These are phyloP conservation scores for Aciculosporium take DNA, from an alignment of 2,329 filamentous ascomycete species.

Conservation along the genomic window DNA sequence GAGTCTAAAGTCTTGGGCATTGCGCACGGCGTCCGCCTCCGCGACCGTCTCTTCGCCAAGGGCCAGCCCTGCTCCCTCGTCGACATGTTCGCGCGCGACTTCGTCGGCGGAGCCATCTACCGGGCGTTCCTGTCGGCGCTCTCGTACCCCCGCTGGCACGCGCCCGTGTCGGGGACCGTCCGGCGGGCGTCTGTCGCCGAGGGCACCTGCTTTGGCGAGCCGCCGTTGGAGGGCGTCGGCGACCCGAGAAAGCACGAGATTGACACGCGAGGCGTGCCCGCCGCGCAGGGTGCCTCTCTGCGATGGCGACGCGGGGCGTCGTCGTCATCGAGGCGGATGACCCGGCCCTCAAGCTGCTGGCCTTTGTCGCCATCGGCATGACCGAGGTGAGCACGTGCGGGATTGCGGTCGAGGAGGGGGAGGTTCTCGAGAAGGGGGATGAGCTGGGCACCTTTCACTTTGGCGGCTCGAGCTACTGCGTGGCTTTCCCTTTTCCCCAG, in stretches of 20 bases:
- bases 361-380: slow-evolving; percentile 61
- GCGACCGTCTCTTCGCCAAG: slow-evolving; percentile 55
- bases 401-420: slow-evolving; percentile 51
- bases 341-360: slow-evolving; percentile 51
- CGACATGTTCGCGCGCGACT: slow-evolving; percentile 48
- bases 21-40: slow-evolving; percentile 33
- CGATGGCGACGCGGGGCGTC: slow-evolving; percentile 53
- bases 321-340: slow-evolving; percentile 61
- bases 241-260: slow-evolving; percentile 19
- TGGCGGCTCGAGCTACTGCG: slow-evolving; percentile 56
- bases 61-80: slow-evolving; percentile 50
- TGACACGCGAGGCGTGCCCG: slow-evolving; percentile 26
- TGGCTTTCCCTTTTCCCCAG: slow-evolving; percentile 57
- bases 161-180: slow-evolving; percentile 49
- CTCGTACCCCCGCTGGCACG: slow-evolving; percentile 60
- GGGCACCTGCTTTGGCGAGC: slow-evolving; percentile 56
- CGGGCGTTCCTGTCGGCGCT: slow-evolving; percentile 55
- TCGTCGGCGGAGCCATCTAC: slow-evolving; percentile 51
- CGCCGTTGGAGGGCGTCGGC: slow-evolving; percentile 23
- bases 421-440: slow-evolving; percentile 54
- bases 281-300: slow-evolving; percentile 51
- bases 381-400: slow-evolving; percentile 63
- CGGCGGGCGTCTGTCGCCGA: slow-evolving; percentile 41
- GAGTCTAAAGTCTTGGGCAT: slow-evolving; percentile 47
- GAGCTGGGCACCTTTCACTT: slow-evolving; percentile 70